phyloP scores from a whole-genome alignment of 2,329 filamentous ascomycete genomes.

The Zasmidium cellare region DNA sequence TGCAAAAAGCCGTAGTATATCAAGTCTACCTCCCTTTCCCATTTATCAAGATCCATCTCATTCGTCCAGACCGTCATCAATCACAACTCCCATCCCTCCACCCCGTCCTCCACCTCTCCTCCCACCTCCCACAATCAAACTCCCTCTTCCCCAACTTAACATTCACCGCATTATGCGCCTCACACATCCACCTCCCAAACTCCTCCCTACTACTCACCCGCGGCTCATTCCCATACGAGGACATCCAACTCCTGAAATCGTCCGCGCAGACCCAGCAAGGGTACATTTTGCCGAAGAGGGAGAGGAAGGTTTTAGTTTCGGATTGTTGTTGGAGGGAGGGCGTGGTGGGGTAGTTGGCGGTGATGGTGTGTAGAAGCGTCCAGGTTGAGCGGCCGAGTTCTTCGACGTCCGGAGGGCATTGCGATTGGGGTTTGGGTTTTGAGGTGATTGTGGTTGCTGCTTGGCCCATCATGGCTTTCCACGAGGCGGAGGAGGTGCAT shows the following conservation, averaged over 20 bases:
- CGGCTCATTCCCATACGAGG: slow-evolving; percentile 62
- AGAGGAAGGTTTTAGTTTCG: slow-evolving; percentile 76
- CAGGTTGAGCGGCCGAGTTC: slow-evolving; percentile 82
- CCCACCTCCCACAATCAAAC: slow-evolving; percentile 89
- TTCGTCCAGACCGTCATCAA: slow-evolving; percentile 37
- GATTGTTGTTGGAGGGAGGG: slow-evolving; percentile 70
- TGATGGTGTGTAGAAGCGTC: slow-evolving; percentile 91
- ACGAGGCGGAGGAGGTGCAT: slow-evolving; percentile 63
- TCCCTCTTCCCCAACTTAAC: slow-evolving; percentile 83
- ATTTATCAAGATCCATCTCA: too few species aligned
- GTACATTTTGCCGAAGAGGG: slow-evolving; percentile 80
- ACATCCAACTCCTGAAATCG: slow-evolving; percentile 84
- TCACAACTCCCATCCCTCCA: slow-evolving; percentile 72
- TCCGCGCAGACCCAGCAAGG: slow-evolving; percentile 95
- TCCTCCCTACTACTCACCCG: slow-evolving; percentile 60
- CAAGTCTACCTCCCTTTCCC: too few species aligned
- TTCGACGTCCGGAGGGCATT: slow-evolving; percentile 92
- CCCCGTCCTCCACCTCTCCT: slow-evolving; percentile 91
- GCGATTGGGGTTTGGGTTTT: slow-evolving; percentile 43
- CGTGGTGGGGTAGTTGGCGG: slow-evolving; percentile 75
- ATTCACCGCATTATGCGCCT: slow-evolving; percentile 86
- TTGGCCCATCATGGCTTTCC: slow-evolving; percentile 54
- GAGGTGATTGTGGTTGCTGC: slow-evolving; percentile 7
- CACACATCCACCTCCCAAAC: slow-evolving; percentile 80
- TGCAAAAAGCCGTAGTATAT: too few species aligned